These are phyloP conservation scores for Phytophthora nicotianae DNA, from an alignment of 352 stramenopile genomes.

Conservation along the genomic window DNA sequence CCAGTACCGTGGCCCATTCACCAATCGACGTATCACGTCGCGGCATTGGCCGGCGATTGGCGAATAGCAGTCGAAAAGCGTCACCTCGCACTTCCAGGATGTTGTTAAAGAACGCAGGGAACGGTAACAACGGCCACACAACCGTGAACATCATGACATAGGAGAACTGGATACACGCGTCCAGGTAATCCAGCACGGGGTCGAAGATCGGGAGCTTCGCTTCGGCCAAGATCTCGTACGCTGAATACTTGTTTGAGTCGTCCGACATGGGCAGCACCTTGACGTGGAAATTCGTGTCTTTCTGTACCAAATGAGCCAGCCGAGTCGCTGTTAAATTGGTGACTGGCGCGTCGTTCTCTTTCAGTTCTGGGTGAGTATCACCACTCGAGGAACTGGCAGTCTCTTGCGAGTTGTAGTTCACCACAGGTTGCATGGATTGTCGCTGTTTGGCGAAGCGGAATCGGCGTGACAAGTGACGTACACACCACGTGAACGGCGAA, in stretches of 20 bases:
- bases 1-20: slow-evolving; percentile 84
- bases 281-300: slow-evolving; percentile 72
- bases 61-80: slow-evolving; percentile 83
- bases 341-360: slow-evolving; percentile 27
- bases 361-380: slow-evolving; percentile 8
- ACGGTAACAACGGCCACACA: slow-evolving; percentile 87
- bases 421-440: slow-evolving; percentile 15
- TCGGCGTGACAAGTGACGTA: slow-evolving; percentile 42
- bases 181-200: slow-evolving; percentile 86
- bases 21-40: slow-evolving; percentile 83
- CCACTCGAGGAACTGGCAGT: slow-evolving; percentile 10
- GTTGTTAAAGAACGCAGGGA: slow-evolving; percentile 89
- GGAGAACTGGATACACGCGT: slow-evolving; percentile 89
- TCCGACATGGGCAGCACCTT: slow-evolving; percentile 74
- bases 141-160: slow-evolving; percentile 93
- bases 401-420: slow-evolving; percentile 21
- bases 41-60: slow-evolving; percentile 79
- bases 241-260: slow-evolving; percentile 87
- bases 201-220: slow-evolving; percentile 85
- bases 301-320: slow-evolving; percentile 68
- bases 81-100: slow-evolving; percentile 87
- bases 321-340: slow-evolving; percentile 67
- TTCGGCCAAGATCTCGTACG: slow-evolving; percentile 87
- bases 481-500: slow-evolving; percentile 64
- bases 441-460: slow-evolving; percentile 41